phyloP scores from a whole-genome alignment of 805 yeast species.

The Saccharomyces jurei region DNA sequence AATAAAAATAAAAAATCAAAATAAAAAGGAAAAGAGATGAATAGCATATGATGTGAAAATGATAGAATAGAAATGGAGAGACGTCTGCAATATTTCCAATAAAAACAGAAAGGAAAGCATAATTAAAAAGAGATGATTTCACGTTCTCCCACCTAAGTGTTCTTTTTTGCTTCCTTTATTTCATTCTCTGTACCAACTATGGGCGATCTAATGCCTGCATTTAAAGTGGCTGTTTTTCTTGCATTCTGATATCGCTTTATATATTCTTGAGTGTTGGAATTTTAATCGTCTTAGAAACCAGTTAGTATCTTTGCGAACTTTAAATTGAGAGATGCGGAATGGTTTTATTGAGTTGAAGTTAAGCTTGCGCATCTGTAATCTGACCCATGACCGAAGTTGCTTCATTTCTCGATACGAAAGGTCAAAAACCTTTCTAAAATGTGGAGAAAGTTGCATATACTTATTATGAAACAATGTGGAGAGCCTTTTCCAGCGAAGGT shows the following conservation, averaged over 20 bases:
- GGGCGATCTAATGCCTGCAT: not conserved
- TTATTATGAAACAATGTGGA: not conserved
- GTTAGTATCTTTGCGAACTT: not conserved
- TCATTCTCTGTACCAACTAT: not conserved
- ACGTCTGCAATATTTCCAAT: not conserved
- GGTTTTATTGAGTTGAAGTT: not conserved
- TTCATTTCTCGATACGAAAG: not conserved
- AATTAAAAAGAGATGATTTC: not conserved
- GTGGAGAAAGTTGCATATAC: not conserved
- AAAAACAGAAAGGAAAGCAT: not conserved
- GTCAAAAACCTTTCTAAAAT: not conserved
- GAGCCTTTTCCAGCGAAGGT: not conserved
- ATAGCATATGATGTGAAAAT: not conserved
- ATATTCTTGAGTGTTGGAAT: not conserved
- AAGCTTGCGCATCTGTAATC: not conserved
- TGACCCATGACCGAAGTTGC: not conserved
- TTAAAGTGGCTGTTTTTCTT: not conserved
- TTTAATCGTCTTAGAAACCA: not conserved
- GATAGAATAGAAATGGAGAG: not conserved
- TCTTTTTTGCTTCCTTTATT: too few species aligned
- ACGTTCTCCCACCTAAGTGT: not conserved
- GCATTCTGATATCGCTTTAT: not conserved
- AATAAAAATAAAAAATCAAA: not conserved
- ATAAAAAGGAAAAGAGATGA: not conserved
- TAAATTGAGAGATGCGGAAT: not conserved